Evolutionary conservation across 805 yeast genomes (phyloP), one percentile per base, ranked within the genome.

Genomic region (Candida sanyiensis): DNA sequence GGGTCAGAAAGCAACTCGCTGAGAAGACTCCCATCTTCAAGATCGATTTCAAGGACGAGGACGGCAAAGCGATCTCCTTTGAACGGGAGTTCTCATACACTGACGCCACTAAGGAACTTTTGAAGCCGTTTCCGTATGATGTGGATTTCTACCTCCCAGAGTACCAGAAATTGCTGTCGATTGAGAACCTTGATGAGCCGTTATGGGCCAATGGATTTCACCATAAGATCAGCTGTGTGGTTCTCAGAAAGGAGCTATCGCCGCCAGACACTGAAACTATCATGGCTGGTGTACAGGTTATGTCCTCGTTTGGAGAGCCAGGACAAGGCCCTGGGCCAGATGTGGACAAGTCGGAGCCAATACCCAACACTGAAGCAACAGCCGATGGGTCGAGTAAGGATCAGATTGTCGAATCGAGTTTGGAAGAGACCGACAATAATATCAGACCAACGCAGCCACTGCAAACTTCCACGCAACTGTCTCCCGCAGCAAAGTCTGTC

Each of bases 121-220:
- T 34, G 11, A 13, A 34, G 15, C 11, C 17, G 15, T 24, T 34
- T 25, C 6, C 9, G 19, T 6, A 34, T 9, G 22, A 25, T 3
- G 30, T 34, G 2, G 37, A 26, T 12, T 17, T 31, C 6, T 31
- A 21, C 17, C 6, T 31, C 16, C 34, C 34, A 7, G 34, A 31
- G 18, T 31, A 31, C 22, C 25, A 31, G 7, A 21, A 18, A 13
- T 22, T 27, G 7, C 32, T 35, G 26, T 28, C 26, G 6, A 27
- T 9, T 16, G 33, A 28, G 5, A 22, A 35, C 26, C 10, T 15
- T 4, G 12, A 35, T 16, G 26, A 35, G 5, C 38, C 38, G 17
- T 17, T 35, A 4, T 35, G 38, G 38, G 13, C 33, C 9, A 17
- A 21, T 8, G 38, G 38, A 21, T 35, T 35, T 20, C 28, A 35